Evolutionary conservation across 2,329 filamentous ascomycete genomes (phyloP).

Genomic region (Verticillium klebahnii): DNA sequence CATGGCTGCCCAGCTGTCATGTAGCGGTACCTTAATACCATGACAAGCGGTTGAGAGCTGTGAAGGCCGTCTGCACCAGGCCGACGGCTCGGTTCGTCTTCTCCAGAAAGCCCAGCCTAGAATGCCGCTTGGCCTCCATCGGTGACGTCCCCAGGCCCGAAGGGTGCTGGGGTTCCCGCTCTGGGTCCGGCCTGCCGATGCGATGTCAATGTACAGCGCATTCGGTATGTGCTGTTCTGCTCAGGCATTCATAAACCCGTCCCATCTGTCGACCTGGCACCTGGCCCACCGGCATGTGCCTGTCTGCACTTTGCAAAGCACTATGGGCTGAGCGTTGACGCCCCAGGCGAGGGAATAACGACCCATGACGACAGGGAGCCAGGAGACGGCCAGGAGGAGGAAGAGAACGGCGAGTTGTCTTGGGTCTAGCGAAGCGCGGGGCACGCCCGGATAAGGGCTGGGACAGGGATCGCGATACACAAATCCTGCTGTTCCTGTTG

Average conservation of each 20-base stretch:
- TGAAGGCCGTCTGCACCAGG: background rate
- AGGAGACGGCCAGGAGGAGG: background rate
- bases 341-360: background rate
- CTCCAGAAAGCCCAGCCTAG: background rate
- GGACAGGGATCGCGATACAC: slow-evolving; percentile 17
- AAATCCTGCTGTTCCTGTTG: background rate
- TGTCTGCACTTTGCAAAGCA: background rate
- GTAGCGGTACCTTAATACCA: slow-evolving; percentile 25
- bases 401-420: background rate
- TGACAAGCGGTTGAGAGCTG: background rate
- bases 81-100: background rate
- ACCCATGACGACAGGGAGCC: background rate
- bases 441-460: slow-evolving; percentile 14
- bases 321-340: background rate
- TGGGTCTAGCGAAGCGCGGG: slow-evolving; percentile 8
- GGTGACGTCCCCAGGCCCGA: background rate
- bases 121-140: background rate
- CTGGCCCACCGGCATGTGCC: background rate
- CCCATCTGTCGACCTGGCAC: background rate
- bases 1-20: slow-evolving; percentile 31
- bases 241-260: background rate
- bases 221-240: background rate
- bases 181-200: background rate
- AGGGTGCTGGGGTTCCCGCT: background rate
- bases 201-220: background rate